Conservation (phyloP, 495 filamentous ascomycete genomes). For the Hypomontagnella submonticulosa region DNA sequence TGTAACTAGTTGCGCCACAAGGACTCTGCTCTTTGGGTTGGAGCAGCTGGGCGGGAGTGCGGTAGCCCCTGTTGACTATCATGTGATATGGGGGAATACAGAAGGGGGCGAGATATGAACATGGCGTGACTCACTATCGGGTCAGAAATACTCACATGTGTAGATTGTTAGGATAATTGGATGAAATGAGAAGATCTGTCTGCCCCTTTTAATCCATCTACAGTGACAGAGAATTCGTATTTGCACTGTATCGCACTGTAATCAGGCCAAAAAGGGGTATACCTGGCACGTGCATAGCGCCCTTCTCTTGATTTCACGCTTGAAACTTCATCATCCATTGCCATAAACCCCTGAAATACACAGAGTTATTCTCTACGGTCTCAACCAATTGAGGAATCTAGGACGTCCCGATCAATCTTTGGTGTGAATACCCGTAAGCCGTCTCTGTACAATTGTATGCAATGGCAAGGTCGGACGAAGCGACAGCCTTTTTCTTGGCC, state of each 20-base stretch:
- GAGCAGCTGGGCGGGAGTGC: no score
- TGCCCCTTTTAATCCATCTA: background rate
- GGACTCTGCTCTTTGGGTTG: no score
- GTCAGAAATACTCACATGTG: no score
- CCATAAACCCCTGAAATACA: no score
- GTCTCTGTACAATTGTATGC: background rate
- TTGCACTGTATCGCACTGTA: slow-evolving; percentile 28
- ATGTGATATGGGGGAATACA: no score
- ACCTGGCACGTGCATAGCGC: slow-evolving; percentile 27
- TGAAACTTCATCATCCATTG: slow-evolving; percentile 2
- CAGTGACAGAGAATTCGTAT: background rate
- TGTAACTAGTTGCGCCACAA: no score
- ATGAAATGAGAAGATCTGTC: background rate
- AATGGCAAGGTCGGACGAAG: slow-evolving; percentile 86
- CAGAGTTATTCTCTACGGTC: no score
- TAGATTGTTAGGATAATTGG: no score
- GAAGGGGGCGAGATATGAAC: no score
- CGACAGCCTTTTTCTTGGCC: slow-evolving; percentile 81
- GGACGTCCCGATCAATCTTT: background rate
- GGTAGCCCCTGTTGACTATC: no score
- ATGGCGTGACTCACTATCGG: no score
- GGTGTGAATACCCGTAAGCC: background rate
- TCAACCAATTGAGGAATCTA: no score
- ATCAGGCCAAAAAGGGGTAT: background rate
- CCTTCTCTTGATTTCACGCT: slow-evolving; percentile 33